Evolutionary conservation across 345 rosid genomes (phyloP), one percentile per base, ranked within the genome.

Genomic region (Boechera divaricarpa): DNA sequence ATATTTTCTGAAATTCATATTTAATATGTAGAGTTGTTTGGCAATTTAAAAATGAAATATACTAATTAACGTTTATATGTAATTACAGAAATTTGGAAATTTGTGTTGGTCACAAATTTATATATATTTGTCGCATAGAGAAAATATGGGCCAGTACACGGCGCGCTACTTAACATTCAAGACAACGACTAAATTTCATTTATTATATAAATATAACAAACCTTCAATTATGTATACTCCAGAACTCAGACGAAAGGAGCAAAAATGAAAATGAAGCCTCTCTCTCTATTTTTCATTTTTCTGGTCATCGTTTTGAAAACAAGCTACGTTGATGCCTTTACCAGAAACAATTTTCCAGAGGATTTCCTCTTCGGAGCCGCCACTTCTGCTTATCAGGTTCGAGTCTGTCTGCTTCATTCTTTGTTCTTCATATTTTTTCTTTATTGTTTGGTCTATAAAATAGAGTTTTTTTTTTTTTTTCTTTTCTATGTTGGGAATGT

Each of bases 311-410:
- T 55, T 55, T 70, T 45, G 67, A 51, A 15, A 54, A 47, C 8
- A 63, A 56, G 59, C 5, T 28, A 44, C 6, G 48, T 44, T 45
- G 51, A 45, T 15, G 18, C 51, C 51, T 45, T 45, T 15, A 45
- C 51, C 51, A 45, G 51, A 45, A 13, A 15, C 51, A 5, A 15
- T 45, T 45, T 45, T 45, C 51, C 51, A 45, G 18, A 87, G 41
- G 88, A 74, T 13, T 90, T 90, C 44, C 75, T 85, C 32, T 88
- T 90, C 10, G 92, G 92, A 79, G 82, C 90, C 2, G 83, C 71
- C 31, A 56, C 86, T 56, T 83, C 95, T 16, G 90, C 92, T 57
- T 88, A 83, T 70, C 91, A 82, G 88, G 90, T 90, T 60, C 21
- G 35, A 47, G 5, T 79, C 28, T 35, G 6, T 76, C 28, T 35